Percentiles rank a stretch among this genome's conserved stretches.
These are phyloP conservation scores for Volutella citrinella DNA, from an alignment of 2,329 filamentous ascomycete species.

Conservation along the genomic window DNA sequence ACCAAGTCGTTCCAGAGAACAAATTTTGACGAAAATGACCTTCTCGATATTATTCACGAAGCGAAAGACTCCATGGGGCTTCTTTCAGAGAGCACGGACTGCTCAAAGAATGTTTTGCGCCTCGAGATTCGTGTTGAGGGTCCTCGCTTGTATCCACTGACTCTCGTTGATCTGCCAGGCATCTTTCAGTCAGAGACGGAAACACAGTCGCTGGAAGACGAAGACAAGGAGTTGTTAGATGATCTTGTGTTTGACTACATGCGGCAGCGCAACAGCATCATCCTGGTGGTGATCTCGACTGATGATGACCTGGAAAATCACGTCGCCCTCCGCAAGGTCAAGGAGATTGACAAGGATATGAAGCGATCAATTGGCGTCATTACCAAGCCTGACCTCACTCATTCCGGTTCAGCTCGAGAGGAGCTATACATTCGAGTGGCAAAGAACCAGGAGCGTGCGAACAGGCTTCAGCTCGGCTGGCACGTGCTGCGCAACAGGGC, in stretches of 20 bases:
- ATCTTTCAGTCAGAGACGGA: conserved; percentile 36
- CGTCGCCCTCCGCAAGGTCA: conserved; percentile 1
- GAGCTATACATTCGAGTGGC: conserved; percentile 3
- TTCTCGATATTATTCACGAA: conserved; percentile 47
- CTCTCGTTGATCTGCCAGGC: conserved; percentile 47
- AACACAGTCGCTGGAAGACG: conserved; percentile 30
- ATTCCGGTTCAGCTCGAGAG: conserved; percentile 7
- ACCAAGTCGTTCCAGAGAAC: conserved; percentile 36
- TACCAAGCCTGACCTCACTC: conserved; percentile 14
- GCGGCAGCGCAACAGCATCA: conserved; percentile 38
- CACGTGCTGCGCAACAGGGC: conserved; percentile 19
- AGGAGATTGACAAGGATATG: not conserved
- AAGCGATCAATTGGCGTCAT: conserved; percentile 14
- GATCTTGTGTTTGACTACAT: conserved; percentile 40
- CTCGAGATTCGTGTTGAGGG: conserved; percentile 21
- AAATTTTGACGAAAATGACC: conserved; percentile 33
- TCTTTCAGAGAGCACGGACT: not conserved
- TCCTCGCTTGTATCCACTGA: conserved; percentile 45
- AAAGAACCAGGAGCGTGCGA: conserved; percentile 7
- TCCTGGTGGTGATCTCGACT: conserved; percentile 42
- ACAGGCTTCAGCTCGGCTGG: conserved; percentile 17
- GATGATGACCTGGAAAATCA: conserved; percentile 31
- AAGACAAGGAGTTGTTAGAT: conserved; percentile 34
- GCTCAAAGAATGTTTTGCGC: conserved; percentile 21
- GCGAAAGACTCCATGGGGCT: conserved; percentile 50